Evolutionary conservation across 257 asterid species (phyloP).

Genomic region (Solanum ossicruentum): DNA sequence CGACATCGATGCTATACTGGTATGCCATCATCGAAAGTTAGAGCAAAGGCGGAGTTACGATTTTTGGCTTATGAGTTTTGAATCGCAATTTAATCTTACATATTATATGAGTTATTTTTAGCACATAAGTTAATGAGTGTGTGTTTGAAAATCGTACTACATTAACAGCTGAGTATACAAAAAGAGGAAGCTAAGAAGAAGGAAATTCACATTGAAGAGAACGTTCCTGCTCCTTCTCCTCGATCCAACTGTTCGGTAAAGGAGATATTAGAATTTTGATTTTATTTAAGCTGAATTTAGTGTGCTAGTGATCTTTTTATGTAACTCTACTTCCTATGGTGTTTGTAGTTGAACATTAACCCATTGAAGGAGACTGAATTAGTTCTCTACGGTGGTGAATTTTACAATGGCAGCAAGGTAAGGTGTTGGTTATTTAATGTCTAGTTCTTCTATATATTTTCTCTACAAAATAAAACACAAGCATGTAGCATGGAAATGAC

Average conservation of each 20-base stretch:
- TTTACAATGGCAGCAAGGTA: constrained; percentile 93
- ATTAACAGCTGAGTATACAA: constrained; percentile 44
- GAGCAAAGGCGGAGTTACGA: not conserved
- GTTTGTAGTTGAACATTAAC: constrained; percentile 59
- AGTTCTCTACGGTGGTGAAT: constrained; percentile 90
- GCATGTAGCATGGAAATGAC: not conserved
- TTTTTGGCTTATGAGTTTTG: not conserved
- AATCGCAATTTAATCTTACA: not conserved
- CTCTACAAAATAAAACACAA: not conserved
- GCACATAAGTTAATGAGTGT: not conserved
- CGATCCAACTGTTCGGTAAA: constrained; percentile 97
- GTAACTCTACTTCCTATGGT: not conserved
- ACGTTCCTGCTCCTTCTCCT: constrained; percentile 88
- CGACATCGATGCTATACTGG: constrained; percentile 95
- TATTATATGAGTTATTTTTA: not conserved
- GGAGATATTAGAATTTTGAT: not conserved
- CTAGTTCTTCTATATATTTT: not conserved
- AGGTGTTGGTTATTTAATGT: not conserved
- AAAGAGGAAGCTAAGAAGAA: constrained; percentile 98
- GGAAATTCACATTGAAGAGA: constrained; percentile 84
- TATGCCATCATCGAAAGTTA: not conserved
- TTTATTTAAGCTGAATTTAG: not conserved
- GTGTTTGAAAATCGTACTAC: not conserved
- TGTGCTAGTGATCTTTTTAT: not conserved
- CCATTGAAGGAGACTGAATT: constrained; percentile 88